Conservation (phyloP, 352 stramenopile species). For the Ochromonadaceae sp. region DNA sequence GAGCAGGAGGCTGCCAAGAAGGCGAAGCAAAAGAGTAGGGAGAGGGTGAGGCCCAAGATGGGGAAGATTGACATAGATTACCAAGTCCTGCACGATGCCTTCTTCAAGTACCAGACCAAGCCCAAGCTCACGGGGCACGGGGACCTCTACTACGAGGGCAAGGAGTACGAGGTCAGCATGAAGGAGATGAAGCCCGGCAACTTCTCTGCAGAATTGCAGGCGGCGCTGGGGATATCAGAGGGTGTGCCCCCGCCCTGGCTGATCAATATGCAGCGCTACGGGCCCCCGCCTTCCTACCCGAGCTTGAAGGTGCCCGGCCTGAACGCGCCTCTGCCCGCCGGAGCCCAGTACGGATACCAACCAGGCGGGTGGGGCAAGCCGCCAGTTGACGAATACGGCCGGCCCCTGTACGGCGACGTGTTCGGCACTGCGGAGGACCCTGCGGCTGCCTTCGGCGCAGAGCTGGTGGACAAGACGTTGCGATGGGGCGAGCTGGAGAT, state of each 20-base stretch:
- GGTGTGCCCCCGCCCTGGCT: conserved; percentile 86
- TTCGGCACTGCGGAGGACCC: conserved; percentile 47
- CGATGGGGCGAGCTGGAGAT: conserved; percentile 28
- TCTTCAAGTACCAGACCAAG: conserved; percentile 97
- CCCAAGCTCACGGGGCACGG: conserved; percentile 54
- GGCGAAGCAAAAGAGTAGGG: conserved; percentile 72
- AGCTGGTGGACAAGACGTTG: conserved; percentile 20
- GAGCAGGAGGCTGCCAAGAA: conserved; percentile 70
- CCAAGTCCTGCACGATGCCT: conserved; percentile 90
- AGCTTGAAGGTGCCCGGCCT: conserved; percentile 89
- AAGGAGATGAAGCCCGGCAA: conserved; percentile 69
- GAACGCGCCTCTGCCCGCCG: conserved; percentile 83
- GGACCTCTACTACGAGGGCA: conserved; percentile 92
- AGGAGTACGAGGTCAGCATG: conserved; percentile 73
- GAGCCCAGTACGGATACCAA: conserved; percentile 87
- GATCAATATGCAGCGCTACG: conserved; percentile 95
- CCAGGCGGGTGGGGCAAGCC: conserved; percentile 91
- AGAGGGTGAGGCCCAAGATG: conserved; percentile 84
- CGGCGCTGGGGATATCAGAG: conserved; percentile 82
- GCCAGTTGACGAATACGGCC: conserved; percentile 81
- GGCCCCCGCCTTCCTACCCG: conserved; percentile 85
- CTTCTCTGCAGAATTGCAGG: conserved; percentile 54
- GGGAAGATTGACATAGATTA: conserved; percentile 95
- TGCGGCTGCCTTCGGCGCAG: too few species aligned
- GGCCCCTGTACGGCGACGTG: conserved; percentile 89